phyloP scores from a whole-genome alignment of 306 rosid species.

The Calophaca sinica region DNA sequence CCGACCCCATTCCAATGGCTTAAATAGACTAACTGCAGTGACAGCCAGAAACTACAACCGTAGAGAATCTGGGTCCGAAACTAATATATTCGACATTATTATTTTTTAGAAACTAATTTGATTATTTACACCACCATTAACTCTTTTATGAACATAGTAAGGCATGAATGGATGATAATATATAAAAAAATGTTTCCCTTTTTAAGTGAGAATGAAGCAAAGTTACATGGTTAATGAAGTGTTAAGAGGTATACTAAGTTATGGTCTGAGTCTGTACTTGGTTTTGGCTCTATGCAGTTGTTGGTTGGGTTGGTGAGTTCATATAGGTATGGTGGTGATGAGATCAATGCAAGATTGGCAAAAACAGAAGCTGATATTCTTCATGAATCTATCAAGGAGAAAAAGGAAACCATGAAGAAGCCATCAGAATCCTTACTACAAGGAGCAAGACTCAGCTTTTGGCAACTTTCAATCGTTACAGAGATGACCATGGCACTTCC shows the following conservation, averaged over 20 bases:
- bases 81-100: too few species aligned
- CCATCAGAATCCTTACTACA: constrained; percentile 71
- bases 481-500: constrained; percentile 59
- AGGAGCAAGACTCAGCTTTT: constrained; percentile 66
- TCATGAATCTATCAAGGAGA: constrained; percentile 68
- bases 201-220: too few species aligned
- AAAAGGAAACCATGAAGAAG: constrained; percentile 62
- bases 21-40: too few species aligned
- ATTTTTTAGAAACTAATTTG: background rate
- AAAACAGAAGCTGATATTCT: constrained; percentile 70
- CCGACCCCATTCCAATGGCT: too few species aligned
- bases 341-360: constrained; percentile 55
- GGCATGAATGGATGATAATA: background rate
- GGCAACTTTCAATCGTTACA: constrained; percentile 67
- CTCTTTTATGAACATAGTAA: background rate
- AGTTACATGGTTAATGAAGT: background rate
- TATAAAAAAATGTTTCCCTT: background rate
- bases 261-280: constrained; percentile 6
- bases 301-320: constrained; percentile 62
- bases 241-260: too few species aligned
- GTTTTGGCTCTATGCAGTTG: constrained; percentile 51
- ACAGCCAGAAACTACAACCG: too few species aligned
- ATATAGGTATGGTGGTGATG: constrained; percentile 59
- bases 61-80: too few species aligned
- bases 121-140: background rate